Conservation (phyloP, 768 basidiomycete genomes). For the Amanita molliuscula region DNA sequence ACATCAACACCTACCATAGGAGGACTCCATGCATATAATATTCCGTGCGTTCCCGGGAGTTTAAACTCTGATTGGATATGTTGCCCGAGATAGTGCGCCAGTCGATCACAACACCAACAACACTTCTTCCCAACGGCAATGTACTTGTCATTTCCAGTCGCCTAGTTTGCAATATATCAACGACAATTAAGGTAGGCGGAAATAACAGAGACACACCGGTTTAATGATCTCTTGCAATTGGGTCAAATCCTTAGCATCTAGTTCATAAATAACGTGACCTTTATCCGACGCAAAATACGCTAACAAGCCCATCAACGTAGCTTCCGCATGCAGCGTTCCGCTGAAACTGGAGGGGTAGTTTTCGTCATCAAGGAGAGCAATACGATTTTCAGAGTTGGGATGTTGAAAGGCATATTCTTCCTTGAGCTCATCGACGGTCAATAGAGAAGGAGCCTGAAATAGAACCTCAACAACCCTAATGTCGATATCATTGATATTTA, state of each 20-base stretch:
- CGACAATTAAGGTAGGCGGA: neutral
- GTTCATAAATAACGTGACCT: neutral
- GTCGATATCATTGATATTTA: neutral
- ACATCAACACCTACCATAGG: neutral
- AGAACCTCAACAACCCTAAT: neutral
- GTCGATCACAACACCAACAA: slow-evolving; percentile 2
- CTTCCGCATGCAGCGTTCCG: neutral
- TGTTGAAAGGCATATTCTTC: neutral
- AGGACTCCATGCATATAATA: neutral
- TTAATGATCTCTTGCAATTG: too few species aligned
- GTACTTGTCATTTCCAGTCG: neutral
- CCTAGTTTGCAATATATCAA: neutral
- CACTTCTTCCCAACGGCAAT: neutral
- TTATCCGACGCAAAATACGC: neutral
- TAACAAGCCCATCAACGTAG: neutral
- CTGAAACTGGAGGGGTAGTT: neutral
- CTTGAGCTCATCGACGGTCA: neutral
- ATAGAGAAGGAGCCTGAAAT: neutral
- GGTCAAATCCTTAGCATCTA: neutral
- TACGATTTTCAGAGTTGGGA: slow-evolving; percentile 1
- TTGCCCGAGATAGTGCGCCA: neutral
- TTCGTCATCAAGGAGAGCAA: neutral
- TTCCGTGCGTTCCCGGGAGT: neutral
- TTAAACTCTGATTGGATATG: neutral
- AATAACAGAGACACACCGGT: too few species aligned